phyloP scores from a whole-genome alignment of 495 filamentous ascomycete species.

The Corynascus novoguineensis region DNA sequence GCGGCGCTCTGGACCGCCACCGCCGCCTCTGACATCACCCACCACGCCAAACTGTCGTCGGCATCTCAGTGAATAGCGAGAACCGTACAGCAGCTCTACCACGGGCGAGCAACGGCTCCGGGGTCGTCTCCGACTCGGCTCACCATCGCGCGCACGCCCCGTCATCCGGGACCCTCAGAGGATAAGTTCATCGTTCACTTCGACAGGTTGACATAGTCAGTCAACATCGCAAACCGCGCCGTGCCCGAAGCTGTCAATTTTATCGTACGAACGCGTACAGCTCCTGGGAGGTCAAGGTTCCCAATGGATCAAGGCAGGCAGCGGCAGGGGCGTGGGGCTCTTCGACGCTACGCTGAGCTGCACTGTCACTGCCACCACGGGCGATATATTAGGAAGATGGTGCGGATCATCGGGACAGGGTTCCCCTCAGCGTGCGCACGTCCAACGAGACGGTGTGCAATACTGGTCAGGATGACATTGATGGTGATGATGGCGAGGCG shows the following conservation, averaged over 20 bases:
- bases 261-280: constrained; percentile 70
- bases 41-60: constrained; percentile 65
- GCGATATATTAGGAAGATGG: constrained; percentile 47
- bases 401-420: constrained; percentile 91
- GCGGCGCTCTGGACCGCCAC: constrained; percentile 61
- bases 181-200: constrained; percentile 82
- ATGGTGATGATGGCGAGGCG: neutral
- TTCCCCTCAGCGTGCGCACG: constrained; percentile 67
- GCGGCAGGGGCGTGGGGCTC: constrained; percentile 53
- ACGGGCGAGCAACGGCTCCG: neutral
- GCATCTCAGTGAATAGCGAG: constrained; percentile 86
- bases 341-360: constrained; percentile 58
- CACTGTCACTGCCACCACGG: constrained; percentile 46
- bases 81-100: constrained; percentile 67
- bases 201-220: constrained; percentile 88
- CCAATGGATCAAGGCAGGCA: no score
- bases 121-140: constrained; percentile 45
- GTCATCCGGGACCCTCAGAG: no score
- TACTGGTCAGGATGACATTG: constrained; percentile 8
- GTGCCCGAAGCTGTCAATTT: constrained; percentile 70
- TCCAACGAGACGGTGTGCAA: constrained; percentile 56
- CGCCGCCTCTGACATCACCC: constrained; percentile 51
- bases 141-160: no score
- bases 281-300: constrained; percentile 61
- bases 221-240: constrained; percentile 62